Base-by-base conservation (phyloP, 106 monocot genomes). In the Apostasia shenzhenica region DNA sequence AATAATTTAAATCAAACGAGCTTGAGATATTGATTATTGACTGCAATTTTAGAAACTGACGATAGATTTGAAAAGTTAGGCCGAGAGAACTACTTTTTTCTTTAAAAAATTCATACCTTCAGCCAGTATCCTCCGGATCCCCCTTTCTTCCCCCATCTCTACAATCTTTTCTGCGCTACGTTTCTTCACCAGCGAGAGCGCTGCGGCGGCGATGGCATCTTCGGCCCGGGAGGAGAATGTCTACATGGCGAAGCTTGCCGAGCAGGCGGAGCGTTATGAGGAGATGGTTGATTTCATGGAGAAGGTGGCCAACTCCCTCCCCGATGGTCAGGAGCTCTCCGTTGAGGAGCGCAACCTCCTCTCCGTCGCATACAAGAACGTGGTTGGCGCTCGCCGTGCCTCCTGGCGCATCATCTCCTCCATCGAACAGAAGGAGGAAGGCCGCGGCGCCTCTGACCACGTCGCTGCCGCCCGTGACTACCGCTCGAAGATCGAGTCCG, bases 321-420 rank as follows among this genome's bases (percentile, higher is more conserved):
- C 57, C 61, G 73, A 61, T 37, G 47, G 48, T 1, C 66, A 53
- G 66, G 80, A 80, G 45, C 80, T 80, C 75, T 44, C 80, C 6
- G 80, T 80, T 2, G 80, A 80, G 70, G 80, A 80, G 66, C 75
- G 80, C 1, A 80, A 80, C 74, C 79, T 80, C 56, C 79, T 80
- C 63, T 80, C 79, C 55, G 74, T 80, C 10, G 79, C 79, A 8
- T 80, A 80, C 79, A 80, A 80, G 74, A 80, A 80, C 63, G 79
- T 80, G 14, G 69, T 80, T 63, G 79, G 79, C 56, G 74, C 79
- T 2, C 73, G 79, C 7, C 61, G 79, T 2, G 74, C 79, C 48
- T 74, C 73, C 41, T 80, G 79, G 79, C 79, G 79, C 54, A 80
- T 80, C 56, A 69, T 80, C 39, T 80, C 79, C 49, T 80, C 79